These are phyloP conservation scores for Kazachstania psychrophila DNA, from an alignment of 805 yeast genomes.

Conservation along the genomic window DNA sequence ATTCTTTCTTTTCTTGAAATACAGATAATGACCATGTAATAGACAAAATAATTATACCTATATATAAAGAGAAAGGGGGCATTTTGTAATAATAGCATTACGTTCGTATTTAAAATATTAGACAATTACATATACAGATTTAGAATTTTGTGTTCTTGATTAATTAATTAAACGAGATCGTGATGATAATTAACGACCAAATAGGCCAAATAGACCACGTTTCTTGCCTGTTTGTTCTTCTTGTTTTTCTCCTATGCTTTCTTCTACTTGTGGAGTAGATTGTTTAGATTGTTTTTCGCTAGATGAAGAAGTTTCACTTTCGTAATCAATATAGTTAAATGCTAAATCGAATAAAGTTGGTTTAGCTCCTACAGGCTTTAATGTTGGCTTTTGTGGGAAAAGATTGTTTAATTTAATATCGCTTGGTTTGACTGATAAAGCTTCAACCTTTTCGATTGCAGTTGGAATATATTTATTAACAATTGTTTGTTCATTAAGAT, in stretches of 20 bases:
- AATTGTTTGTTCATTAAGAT: constrained; percentile 6
- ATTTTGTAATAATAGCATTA: no score
- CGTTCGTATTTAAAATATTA: no score
- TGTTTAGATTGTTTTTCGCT: background rate
- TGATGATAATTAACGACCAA: constrained; percentile 50
- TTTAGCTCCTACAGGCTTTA: constrained; percentile 63
- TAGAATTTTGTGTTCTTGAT: no score
- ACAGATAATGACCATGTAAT: no score
- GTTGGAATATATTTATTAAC: constrained; percentile 15
- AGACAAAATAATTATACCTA: no score
- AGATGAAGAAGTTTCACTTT: constrained; percentile 8
- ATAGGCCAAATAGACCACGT: constrained; percentile 66
- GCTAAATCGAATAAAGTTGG: constrained; percentile 91
- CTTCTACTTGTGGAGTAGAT: background rate
- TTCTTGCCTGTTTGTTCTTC: constrained; percentile 36
- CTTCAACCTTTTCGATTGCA: constrained; percentile 35
- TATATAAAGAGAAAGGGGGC: no score
- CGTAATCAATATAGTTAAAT: constrained; percentile 63
- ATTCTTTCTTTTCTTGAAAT: constrained; percentile 41
- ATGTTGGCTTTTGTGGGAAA: constrained; percentile 29
- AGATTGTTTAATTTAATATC: constrained; percentile 19
- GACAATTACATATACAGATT: no score
- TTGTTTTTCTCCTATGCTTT: no score
- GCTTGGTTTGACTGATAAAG: constrained; percentile 12
- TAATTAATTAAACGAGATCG: no score